These are phyloP conservation scores for Lentinula lateritia DNA, from an alignment of 768 basidiomycete species.

Conservation along the genomic window DNA sequence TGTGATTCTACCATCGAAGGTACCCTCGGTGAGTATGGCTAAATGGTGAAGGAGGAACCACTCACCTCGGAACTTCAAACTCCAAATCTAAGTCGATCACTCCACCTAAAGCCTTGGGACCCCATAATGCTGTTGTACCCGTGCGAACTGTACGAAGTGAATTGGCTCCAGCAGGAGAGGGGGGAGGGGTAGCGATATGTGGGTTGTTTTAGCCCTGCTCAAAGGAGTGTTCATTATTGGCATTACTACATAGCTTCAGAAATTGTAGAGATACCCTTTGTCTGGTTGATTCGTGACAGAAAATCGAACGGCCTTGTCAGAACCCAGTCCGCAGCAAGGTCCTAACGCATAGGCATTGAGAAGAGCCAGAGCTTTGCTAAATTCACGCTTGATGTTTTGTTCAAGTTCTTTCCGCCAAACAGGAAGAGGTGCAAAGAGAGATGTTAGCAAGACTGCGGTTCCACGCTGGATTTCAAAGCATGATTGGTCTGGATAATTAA, in stretches of 20 bases:
- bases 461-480: slow-evolving; percentile 55
- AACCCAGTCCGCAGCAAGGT: slow-evolving; percentile 47
- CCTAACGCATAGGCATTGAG: slow-evolving; percentile 88
- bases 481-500: not conserved
- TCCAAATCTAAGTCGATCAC: slow-evolving; percentile 67
- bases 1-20: not conserved
- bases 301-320: slow-evolving; percentile 60
- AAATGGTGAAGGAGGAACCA: not conserved
- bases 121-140: slow-evolving; percentile 77
- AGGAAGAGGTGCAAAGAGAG: slow-evolving; percentile 76
- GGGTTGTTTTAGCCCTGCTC: not conserved
- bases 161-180: not conserved
- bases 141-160: slow-evolving; percentile 39
- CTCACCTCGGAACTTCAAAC: slow-evolving; percentile 44
- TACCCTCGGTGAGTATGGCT: not conserved
- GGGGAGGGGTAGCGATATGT: slow-evolving; percentile 6
- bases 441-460: slow-evolving; percentile 70
- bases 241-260: not conserved
- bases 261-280: slow-evolving; percentile 54
- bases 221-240: not conserved
- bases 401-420: slow-evolving; percentile 91
- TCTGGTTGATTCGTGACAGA: slow-evolving; percentile 63
- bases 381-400: slow-evolving; percentile 85
- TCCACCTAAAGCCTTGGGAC: slow-evolving; percentile 71
- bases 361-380: slow-evolving; percentile 75